Conservation (phyloP, 1,284 basidiomycete genomes). For the Pterulicium gracile region DNA sequence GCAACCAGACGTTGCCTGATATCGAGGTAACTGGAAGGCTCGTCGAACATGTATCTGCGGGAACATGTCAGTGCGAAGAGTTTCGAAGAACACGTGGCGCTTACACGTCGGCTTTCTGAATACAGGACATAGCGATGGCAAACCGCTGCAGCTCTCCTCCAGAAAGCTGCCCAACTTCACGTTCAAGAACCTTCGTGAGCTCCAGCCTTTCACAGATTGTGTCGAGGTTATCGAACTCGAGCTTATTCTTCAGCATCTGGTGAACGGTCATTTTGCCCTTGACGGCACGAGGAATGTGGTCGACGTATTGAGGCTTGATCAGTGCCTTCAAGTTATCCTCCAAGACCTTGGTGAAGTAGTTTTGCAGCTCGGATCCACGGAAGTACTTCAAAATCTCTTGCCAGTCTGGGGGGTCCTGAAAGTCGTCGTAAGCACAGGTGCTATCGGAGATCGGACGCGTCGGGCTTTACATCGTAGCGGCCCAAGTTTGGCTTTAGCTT, state of each 20-base stretch:
- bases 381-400: constrained; percentile 96
- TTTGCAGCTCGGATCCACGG: constrained; percentile 93
- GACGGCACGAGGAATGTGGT: constrained; percentile 93
- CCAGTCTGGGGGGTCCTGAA: constrained; percentile 91
- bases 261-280: constrained; percentile 81
- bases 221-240: constrained; percentile 78
- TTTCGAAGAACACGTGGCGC: constrained; percentile 11
- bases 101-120: constrained; percentile 84
- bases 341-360: constrained; percentile 98
- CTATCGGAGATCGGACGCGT: constrained; percentile 3
- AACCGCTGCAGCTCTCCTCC: constrained; percentile 96
- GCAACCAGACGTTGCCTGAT: constrained; percentile 89
- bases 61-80: constrained; percentile 5
- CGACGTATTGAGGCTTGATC: constrained; percentile 98
- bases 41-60: constrained; percentile 89
- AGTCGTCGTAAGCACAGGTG: constrained; percentile 8
- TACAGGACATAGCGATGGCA: constrained; percentile 89
- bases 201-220: constrained; percentile 78
- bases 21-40: constrained; percentile 95
- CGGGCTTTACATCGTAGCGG: constrained; percentile 66
- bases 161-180: constrained; percentile 78
- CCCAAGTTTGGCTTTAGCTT: constrained; percentile 93
- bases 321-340: constrained; percentile 96
- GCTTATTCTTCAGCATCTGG: constrained; percentile 84
- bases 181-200: constrained; percentile 72